Evolutionary conservation across 257 asterid genomes (phyloP).

Genomic region (Ilex asprella): DNA sequence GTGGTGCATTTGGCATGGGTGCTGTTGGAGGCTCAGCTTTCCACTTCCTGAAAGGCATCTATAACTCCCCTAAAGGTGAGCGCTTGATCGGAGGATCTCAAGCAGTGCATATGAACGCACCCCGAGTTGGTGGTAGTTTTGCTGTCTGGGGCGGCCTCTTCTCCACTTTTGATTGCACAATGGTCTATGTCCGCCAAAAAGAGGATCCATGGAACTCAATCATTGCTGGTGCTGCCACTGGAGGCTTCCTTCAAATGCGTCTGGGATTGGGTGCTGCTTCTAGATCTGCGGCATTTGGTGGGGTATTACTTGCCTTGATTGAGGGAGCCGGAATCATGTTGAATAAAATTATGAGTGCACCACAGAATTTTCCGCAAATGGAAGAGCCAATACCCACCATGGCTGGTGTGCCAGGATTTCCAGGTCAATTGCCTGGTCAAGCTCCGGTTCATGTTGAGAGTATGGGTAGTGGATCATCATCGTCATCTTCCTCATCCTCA

Average conservation of each 20-base stretch:
- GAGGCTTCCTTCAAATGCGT: constrained; percentile 86
- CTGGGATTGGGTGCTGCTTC: constrained; percentile 74
- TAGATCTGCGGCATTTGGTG: constrained; percentile 68
- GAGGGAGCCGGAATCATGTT: constrained; percentile 88
- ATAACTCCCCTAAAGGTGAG: constrained; percentile 81
- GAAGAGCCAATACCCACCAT: constrained; percentile 49
- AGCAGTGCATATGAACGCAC: constrained; percentile 92
- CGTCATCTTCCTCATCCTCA: constrained; percentile 28
- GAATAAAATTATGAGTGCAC: constrained; percentile 53
- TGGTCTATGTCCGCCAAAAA: constrained; percentile 77
- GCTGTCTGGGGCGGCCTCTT: constrained; percentile 98
- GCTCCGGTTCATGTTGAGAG: constrained; percentile 44
- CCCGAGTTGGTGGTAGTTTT: constrained; percentile 94
- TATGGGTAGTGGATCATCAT: constrained; percentile 18
- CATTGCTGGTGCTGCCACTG: constrained; percentile 91
- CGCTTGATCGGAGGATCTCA: constrained; percentile 72
- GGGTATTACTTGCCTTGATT: constrained; percentile 70
- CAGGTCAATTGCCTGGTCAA: constrained; percentile 63
- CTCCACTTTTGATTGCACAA: constrained; percentile 81
- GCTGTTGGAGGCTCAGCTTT: constrained; percentile 81
- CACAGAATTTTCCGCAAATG: constrained; percentile 52
- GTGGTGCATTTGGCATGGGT: constrained; percentile 91
- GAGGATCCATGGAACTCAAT: constrained; percentile 96
- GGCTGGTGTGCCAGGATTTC: constrained; percentile 49
- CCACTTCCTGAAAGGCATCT: constrained; percentile 77